Evolutionary conservation across 164 flowering plant species (phyloP), one percentile per base, ranked within the genome.

Genomic region (Kalanchoe fedtschenkoi): DNA sequence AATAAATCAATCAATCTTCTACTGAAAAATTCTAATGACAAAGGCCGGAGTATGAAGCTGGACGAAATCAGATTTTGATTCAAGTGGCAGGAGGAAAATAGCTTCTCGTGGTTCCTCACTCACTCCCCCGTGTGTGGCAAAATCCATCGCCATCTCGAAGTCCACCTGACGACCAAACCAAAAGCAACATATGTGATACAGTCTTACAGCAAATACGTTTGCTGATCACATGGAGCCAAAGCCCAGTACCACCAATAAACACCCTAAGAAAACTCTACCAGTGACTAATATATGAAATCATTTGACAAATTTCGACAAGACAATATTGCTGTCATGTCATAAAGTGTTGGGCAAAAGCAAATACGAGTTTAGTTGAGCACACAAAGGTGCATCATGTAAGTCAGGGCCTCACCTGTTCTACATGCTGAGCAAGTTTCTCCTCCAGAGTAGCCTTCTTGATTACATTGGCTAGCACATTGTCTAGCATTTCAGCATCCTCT

Each of bases 391-490:
- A 14, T 8, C 39, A 32, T 13, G 6, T 8, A 64, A 55, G 6
- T 32, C 16, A 47, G 38, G 26, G 53, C 38, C 62, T 59, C 29
- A 92, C 98, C 91, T 92, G 82, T 69, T 87, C 95, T 66, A 93
- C 97, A 70, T 89, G 89, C 57, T 85, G 81, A 55, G 84, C 78
- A 39, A 90, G 96, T 76, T 84, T 84, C 69, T 90, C 96, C 43
- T 39, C 75, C 39, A 90, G 66, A 8, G 76, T 78, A 33, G 78
- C 83, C 75, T 78, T 74, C 37, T 92, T 88, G 55, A 93, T 74
- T 61, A 71, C 43, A 28, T 67, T 65, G 62, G 65, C 69, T 26
- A 88, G 71, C 22, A 90, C 85, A 66, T 88, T 76, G 59, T 61
- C 66, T 24, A 90, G 73, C 29, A 93, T 39, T 63, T 87, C 88